These are phyloP conservation scores for Lycium barbarum DNA, from an alignment of 257 asterid species.

Conservation along the genomic window DNA sequence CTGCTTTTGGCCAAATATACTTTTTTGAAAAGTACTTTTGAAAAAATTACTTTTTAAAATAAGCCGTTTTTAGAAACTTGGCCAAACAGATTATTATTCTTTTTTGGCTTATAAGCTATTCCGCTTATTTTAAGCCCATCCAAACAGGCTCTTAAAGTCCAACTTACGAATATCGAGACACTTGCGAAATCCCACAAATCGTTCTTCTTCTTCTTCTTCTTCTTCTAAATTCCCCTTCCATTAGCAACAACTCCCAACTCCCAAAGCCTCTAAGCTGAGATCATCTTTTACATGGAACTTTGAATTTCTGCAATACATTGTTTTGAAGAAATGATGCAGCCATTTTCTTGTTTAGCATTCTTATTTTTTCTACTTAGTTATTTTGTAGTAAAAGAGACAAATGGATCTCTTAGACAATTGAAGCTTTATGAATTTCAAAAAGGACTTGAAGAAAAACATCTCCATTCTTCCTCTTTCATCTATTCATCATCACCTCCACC, in stretches of 20 bases:
- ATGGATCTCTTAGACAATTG: conserved; percentile 40
- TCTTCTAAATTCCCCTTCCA: not conserved
- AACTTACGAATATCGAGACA: not conserved
- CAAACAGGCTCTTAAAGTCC: no score
- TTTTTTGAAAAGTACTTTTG: no score
- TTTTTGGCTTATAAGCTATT: no score
- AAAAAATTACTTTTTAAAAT: no score
- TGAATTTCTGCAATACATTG: not conserved
- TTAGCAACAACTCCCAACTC: no score
- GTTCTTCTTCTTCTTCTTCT: not conserved
- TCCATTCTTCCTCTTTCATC: conserved; percentile 4
- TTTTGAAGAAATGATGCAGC: conserved; percentile 27
- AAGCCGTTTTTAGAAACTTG: no score
- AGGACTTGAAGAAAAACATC: conserved; percentile 39
- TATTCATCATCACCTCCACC: conserved; percentile 9
- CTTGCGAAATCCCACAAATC: not conserved
- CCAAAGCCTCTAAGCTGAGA: no score
- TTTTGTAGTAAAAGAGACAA: conserved; percentile 37
- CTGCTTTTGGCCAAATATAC: no score
- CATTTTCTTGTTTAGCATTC: conserved; percentile 9
- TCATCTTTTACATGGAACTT: not conserved
- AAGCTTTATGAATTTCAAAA: conserved; percentile 52
- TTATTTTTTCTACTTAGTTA: conserved; percentile 27
- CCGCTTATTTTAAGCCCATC: no score
- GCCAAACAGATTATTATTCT: no score